Evolutionary conservation across 116 monocot species (phyloP).

Genomic region (Papilionanthe hybrid): DNA sequence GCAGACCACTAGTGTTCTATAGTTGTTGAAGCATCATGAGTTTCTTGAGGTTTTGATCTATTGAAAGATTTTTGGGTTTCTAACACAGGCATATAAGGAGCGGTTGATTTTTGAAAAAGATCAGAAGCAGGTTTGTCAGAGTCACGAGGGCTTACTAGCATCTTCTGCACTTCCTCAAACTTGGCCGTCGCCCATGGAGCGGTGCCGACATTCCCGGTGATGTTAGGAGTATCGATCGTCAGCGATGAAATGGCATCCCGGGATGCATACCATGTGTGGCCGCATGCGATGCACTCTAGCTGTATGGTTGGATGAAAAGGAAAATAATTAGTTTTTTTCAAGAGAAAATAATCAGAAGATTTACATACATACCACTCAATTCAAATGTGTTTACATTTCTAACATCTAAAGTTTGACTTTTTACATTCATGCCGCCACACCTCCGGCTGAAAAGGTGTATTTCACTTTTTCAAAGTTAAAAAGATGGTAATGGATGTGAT

Average conservation of each 20-base stretch:
- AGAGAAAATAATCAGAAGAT: no score
- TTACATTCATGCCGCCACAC: no score
- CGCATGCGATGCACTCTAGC: conserved; percentile 90
- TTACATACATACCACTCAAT: no score
- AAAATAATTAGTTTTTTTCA: background rate
- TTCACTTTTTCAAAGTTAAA: no score
- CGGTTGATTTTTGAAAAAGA: conserved; percentile 49
- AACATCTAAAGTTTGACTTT: no score
- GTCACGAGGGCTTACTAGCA: conserved; percentile 65
- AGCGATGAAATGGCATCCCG: conserved; percentile 71
- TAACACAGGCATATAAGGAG: conserved; percentile 53
- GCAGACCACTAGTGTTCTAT: conserved; percentile 3
- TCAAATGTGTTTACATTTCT: no score
- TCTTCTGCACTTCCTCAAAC: conserved; percentile 77
- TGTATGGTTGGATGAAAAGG: conserved; percentile 20
- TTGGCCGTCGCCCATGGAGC: conserved; percentile 92
- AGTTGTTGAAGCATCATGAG: conserved; percentile 2
- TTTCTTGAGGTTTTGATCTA: conserved; percentile 33
- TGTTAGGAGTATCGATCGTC: conserved; percentile 55
- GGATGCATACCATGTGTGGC: conserved; percentile 71
- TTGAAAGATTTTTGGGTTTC: conserved; percentile 64
- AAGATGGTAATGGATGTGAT: no score
- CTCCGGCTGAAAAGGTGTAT: no score
- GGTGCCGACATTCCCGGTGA: conserved; percentile 64
- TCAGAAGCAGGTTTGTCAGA: conserved; percentile 36